Conservation (phyloP, 441 rosid genomes). For the Euphorbia celastroides region DNA sequence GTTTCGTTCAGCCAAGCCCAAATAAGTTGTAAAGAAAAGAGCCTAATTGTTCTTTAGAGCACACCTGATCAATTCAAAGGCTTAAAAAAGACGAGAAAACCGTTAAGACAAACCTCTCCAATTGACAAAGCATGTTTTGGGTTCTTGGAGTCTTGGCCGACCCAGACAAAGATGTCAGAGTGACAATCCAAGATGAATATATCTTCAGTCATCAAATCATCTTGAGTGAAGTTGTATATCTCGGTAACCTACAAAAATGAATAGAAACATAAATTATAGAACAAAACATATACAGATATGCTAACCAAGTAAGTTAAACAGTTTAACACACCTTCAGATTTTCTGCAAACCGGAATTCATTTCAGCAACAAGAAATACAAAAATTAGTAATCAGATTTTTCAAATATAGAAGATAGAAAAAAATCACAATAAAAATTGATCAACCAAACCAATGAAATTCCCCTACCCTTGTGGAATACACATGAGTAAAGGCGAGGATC, state of each 20-base stretch:
- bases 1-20: too few relatives aligned
- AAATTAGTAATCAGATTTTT: too few relatives aligned
- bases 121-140: conserved; percentile 56
- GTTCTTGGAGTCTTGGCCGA: conserved; percentile 77
- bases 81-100: too few relatives aligned
- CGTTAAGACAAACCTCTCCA: conserved; percentile 58
- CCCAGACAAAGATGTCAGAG: conserved; percentile 89
- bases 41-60: too few relatives aligned
- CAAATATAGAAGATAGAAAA: too few relatives aligned
- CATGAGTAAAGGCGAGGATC: conserved; percentile 96
- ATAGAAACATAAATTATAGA: conserved; percentile 29
- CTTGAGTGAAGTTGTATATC: conserved; percentile 80
- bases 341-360: conserved; percentile 43
- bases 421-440: too few relatives aligned
- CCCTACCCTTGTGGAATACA: conserved; percentile 57
- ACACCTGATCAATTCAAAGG: too few relatives aligned
- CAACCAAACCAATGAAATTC: background rate
- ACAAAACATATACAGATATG: background rate
- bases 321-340: conserved; percentile 60
- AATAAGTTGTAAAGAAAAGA: too few relatives aligned
- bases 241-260: conserved; percentile 56
- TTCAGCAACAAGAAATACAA: conserved; percentile 4
- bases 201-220: conserved; percentile 95
- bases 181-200: conserved; percentile 85
- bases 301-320: background rate